These are phyloP conservation scores for Erodium maritimum DNA, from an alignment of 345 rosid species.

Conservation along the genomic window DNA sequence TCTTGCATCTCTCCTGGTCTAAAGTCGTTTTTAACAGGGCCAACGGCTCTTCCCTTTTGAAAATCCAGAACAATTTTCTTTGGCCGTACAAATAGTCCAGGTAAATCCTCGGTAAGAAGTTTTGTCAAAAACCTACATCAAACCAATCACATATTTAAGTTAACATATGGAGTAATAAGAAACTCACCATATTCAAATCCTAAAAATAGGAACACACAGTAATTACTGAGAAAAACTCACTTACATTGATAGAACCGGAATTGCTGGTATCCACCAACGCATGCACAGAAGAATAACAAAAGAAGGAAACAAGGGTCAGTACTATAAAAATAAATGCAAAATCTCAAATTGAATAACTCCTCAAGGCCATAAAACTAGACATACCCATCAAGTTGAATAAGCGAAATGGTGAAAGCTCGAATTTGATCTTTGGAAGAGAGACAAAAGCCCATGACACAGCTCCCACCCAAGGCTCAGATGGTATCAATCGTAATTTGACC, in stretches of 20 bases:
- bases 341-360: not conserved
- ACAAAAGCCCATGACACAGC: constrained; percentile 96
- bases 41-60: constrained; percentile 88
- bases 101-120: constrained; percentile 89
- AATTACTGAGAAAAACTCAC: too few relatives aligned
- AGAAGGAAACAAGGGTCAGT: constrained; percentile 25
- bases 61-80: constrained; percentile 97
- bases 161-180: not conserved
- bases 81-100: constrained; percentile 86
- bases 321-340: constrained; percentile 3
- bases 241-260: constrained; percentile 95
- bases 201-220: too few relatives aligned
- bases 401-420: constrained; percentile 86
- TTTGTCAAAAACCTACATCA: constrained; percentile 74
- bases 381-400: constrained; percentile 93
- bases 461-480: constrained; percentile 88
- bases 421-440: constrained; percentile 90
- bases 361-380: constrained; percentile 9
- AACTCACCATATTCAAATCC: too few relatives aligned
- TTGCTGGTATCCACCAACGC: constrained; percentile 55
- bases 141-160: constrained; percentile 4
- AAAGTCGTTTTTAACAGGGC: constrained; percentile 57
- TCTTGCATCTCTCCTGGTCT: constrained; percentile 79
- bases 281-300: constrained; percentile 26
- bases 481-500: constrained; percentile 90